A percentile compares a stretch with the other conserved stretches of the same genome.
Evolutionary conservation across 129 eudicot species (phyloP).

Genomic region (Chrysanthemum makinoi): DNA sequence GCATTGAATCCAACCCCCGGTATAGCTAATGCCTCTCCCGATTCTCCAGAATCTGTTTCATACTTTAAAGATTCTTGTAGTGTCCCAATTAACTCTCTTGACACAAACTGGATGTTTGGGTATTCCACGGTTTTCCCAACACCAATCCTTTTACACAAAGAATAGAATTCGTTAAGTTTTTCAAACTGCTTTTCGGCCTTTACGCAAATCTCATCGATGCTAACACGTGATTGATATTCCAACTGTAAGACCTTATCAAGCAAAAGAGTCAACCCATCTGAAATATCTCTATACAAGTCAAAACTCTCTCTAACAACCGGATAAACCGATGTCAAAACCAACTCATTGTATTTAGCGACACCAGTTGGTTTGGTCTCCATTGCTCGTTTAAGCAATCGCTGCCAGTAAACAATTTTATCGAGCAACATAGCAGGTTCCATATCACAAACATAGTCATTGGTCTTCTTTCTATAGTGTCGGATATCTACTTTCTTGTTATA

Average conservation of each 20-base stretch:
- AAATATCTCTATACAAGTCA: constrained; percentile 63
- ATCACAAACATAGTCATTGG: constrained; percentile 39
- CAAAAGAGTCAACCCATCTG: constrained; percentile 57
- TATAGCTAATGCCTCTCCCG: neutral
- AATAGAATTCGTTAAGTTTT: constrained; percentile 49
- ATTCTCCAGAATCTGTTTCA: constrained; percentile 31
- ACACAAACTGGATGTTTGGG: constrained; percentile 49
- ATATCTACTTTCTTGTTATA: constrained; percentile 10
- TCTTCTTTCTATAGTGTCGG: neutral
- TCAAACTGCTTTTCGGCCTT: constrained; percentile 65
- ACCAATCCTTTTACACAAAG: constrained; percentile 47
- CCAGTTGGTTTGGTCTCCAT: constrained; percentile 63
- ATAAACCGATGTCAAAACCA: constrained; percentile 48
- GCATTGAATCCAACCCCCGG: neutral
- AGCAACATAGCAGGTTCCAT: constrained; percentile 62
- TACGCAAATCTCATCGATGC: constrained; percentile 41
- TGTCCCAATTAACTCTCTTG: constrained; percentile 51
- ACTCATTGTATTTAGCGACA: constrained; percentile 38
- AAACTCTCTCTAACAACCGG: constrained; percentile 62
- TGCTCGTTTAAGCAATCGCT: constrained; percentile 63
- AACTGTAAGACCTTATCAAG: constrained; percentile 58
- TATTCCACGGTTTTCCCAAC: constrained; percentile 52
- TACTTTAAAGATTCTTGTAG: constrained; percentile 63
- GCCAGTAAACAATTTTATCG: constrained; percentile 59
- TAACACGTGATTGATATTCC: constrained; percentile 46